phyloP scores from a whole-genome alignment of 352 stramenopile species.

The Phytophthora pluvialis region DNA sequence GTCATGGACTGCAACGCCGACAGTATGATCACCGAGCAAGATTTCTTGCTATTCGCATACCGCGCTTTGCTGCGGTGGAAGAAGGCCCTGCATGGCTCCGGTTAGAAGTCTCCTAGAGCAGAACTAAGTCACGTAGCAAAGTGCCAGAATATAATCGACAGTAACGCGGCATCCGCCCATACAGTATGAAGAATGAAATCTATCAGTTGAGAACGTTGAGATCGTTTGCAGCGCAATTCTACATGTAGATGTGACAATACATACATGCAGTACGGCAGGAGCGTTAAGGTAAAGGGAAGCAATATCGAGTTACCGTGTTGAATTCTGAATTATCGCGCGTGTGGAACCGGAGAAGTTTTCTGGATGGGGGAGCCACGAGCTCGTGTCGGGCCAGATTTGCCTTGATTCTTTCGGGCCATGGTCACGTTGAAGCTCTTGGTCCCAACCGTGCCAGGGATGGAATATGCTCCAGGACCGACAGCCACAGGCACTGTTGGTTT shows the following conservation, averaged over 20 bases:
- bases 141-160: slow-evolving; percentile 33
- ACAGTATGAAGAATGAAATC: slow-evolving; percentile 30
- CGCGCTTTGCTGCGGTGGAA: slow-evolving; percentile 72
- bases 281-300: background rate
- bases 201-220: slow-evolving; percentile 20
- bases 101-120: slow-evolving; percentile 18
- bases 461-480: slow-evolving; percentile 61
- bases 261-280: too few relatives aligned
- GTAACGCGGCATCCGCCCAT: slow-evolving; percentile 7
- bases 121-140: slow-evolving; percentile 16
- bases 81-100: slow-evolving; percentile 46
- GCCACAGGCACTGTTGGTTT: slow-evolving; percentile 52
- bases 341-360: background rate
- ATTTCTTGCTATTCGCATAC: slow-evolving; percentile 87
- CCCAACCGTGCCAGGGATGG: slow-evolving; percentile 59
- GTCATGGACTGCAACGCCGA: slow-evolving; percentile 83
- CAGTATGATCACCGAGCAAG: slow-evolving; percentile 75
- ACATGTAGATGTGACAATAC: too few relatives aligned
- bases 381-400: slow-evolving; percentile 18
- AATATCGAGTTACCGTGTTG: background rate
- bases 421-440: slow-evolving; percentile 78
- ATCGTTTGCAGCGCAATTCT: too few relatives aligned
- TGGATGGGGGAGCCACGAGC: slow-evolving; percentile 18
- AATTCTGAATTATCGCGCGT: slow-evolving; percentile 4
- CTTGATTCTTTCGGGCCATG: slow-evolving; percentile 41